phyloP scores from a whole-genome alignment of 1,139 yeast species.

The Magnusiomyces paraingens region DNA sequence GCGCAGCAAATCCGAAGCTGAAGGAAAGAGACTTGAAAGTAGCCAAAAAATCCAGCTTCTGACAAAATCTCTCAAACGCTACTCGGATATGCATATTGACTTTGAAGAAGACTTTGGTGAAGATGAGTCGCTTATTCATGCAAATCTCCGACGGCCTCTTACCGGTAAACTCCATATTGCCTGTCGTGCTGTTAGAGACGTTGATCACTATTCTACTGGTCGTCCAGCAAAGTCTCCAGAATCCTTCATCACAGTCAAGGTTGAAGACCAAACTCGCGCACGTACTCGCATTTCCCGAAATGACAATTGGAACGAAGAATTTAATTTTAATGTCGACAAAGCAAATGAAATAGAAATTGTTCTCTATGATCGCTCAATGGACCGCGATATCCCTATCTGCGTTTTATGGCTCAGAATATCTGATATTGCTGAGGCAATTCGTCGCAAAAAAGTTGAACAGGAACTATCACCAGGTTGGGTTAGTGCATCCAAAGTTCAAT shows the following conservation, averaged over 20 bases:
- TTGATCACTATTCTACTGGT: slow-evolving; percentile 87
- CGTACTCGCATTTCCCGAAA: slow-evolving; percentile 67
- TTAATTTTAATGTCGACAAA: slow-evolving; percentile 72
- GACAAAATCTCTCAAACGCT: slow-evolving; percentile 76
- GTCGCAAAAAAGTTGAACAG: slow-evolving; percentile 79
- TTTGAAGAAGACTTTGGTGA: slow-evolving; percentile 46
- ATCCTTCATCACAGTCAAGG: slow-evolving; percentile 65
- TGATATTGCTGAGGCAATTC: slow-evolving; percentile 88
- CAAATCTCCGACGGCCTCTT: slow-evolving; percentile 69
- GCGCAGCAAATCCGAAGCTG: slow-evolving; percentile 79
- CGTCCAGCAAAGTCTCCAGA: slow-evolving; percentile 73
- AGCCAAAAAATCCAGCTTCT: slow-evolving; percentile 79
- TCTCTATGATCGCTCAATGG: slow-evolving; percentile 70
- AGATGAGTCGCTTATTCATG: slow-evolving; percentile 49
- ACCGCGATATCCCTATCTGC: slow-evolving; percentile 80
- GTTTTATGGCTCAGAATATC: slow-evolving; percentile 83
- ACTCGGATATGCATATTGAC: slow-evolving; percentile 82
- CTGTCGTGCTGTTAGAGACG: slow-evolving; percentile 73
- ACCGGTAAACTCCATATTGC: slow-evolving; percentile 71
- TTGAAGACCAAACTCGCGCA: slow-evolving; percentile 80
- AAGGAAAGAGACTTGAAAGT: slow-evolving; percentile 77
- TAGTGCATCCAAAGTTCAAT: slow-evolving; percentile 50
- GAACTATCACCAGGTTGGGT: slow-evolving; percentile 82
- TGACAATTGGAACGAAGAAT: slow-evolving; percentile 83
- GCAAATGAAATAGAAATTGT: slow-evolving; percentile 88